Evolutionary conservation across 2,329 filamentous ascomycete species (phyloP).

Genomic region (Shiraia sp.): DNA sequence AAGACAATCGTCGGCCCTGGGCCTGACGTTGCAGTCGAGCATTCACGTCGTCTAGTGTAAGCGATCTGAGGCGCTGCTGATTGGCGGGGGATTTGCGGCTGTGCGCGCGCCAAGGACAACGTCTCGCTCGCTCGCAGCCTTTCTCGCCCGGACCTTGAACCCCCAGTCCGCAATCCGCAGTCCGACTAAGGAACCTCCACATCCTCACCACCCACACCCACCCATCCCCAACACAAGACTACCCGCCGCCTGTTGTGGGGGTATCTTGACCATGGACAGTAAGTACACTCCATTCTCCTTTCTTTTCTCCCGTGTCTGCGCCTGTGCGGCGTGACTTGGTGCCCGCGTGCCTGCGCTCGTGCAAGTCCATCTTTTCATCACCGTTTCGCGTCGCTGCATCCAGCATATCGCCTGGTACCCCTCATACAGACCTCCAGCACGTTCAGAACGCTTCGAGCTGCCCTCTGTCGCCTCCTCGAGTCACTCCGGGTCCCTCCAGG

Average conservation of each 20-base stretch:
- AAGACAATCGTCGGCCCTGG: constrained; percentile 1
- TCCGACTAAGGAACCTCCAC: constrained; percentile 24
- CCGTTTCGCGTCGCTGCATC: constrained; percentile 38
- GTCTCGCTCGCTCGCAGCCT: constrained; percentile 4
- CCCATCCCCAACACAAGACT: constrained; percentile 34
- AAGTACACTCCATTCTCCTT: constrained; percentile 50
- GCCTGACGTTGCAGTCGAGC: constrained; percentile 22
- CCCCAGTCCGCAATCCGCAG: constrained; percentile 11
- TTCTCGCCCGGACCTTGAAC: constrained; percentile 9
- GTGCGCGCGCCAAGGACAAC: constrained; percentile 5
- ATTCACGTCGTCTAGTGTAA: constrained; percentile 18
- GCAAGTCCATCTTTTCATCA: constrained; percentile 41
- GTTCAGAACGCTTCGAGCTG: constrained; percentile 16
- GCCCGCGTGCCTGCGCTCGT: constrained; percentile 28
- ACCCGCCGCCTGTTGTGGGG: constrained; percentile 42
- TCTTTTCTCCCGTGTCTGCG: constrained; percentile 21
- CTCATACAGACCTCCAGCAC: constrained; percentile 14
- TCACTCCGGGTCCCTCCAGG: constrained; percentile 22
- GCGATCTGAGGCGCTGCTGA: constrained; percentile 18
- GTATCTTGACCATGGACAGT: constrained; percentile 63
- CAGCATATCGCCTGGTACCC: constrained; percentile 20
- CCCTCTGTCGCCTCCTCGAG: constrained; percentile 14
- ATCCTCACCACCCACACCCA: constrained; percentile 33
- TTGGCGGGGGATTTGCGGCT: constrained; percentile 18
- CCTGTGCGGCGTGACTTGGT: constrained; percentile 20